Base-by-base conservation (phyloP, 257 asterid species). In the Solanum rostratum region DNA sequence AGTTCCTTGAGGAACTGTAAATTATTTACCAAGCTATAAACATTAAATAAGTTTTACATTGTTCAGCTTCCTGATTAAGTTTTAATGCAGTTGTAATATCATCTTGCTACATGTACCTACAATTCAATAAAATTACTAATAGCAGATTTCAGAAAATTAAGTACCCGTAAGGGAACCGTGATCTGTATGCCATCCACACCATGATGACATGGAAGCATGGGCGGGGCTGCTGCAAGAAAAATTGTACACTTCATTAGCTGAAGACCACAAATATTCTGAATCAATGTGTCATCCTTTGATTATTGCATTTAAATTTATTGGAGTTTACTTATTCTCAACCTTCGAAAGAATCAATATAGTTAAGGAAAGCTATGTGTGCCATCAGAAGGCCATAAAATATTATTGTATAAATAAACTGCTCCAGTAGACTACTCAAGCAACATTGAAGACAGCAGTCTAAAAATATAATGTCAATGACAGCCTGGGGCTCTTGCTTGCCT, bases 171-270 rank as follows among this genome's bases (percentile, higher is more conserved):
- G 93, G 79, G 97, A 94, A 84, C 99, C 97, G 41, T 94, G 99
- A 88, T 95, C 99, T 27, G 99, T 95, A 86, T 95, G 99, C 97
- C 99, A 95, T 82, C 99, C 98, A 16, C 99, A 95, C 99, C 99
- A 94, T 45, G 98, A 94, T 80, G 98, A 92, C 90, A 92, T 87
- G 63, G 93, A 79, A 81, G 88, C 91, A 70, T 84, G 90, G 80
- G 73, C 71, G 54, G 86, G 84, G 79, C 84, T 87, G 85, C 95
- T 90, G 91, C 86, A 83, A 84, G 78, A 82, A 78, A 84, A 52
- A 70, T 81, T 68, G 81, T 79, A 50, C 52, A 70, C 30, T 70
- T 39, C 0, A 8, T 70, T 39, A 70, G 53, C 79, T 70, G 53
- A 70, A 39, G 79, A 39, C 79, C 27, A 39, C 30, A 70, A 41